Evolutionary conservation across 345 rosid genomes (phyloP).

Genomic region (Sisymbrium irio): DNA sequence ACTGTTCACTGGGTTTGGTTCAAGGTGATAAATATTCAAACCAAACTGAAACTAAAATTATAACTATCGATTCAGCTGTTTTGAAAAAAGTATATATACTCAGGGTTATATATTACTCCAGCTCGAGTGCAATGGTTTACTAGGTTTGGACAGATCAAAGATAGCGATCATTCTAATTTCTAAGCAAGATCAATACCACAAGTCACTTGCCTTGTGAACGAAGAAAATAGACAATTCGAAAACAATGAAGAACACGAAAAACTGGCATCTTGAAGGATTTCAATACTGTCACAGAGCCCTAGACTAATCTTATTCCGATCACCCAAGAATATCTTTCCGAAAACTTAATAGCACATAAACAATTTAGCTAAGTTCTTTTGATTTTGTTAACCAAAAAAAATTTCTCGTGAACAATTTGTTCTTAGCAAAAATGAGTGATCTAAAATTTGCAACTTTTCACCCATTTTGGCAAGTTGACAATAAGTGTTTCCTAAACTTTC

Average conservation of each 20-base stretch:
- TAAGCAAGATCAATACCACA: not conserved
- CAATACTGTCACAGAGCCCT: not conserved
- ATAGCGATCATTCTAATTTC: not conserved
- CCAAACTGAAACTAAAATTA: not conserved
- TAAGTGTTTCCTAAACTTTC: conserved; percentile 10
- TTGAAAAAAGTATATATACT: not conserved
- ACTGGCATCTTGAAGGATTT: too few species aligned
- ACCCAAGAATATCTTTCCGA: not conserved
- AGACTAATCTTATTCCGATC: not conserved
- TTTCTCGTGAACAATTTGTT: conserved; percentile 8
- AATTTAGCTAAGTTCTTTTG: not conserved
- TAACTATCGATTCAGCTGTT: not conserved
- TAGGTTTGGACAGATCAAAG: not conserved
- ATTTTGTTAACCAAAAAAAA: not conserved
- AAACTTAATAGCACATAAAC: not conserved
- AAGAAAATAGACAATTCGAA: not conserved
- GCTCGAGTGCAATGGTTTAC: not conserved
- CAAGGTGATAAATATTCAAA: not conserved
- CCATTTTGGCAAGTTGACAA: conserved; percentile 33
- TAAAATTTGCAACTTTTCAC: not conserved
- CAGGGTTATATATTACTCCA: not conserved
- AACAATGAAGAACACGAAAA: not conserved
- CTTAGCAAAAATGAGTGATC: conserved; percentile 4
- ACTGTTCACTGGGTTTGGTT: not conserved
- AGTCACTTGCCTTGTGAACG: not conserved